Evolutionary conservation across 2,329 filamentous ascomycete genomes (phyloP).

Genomic region (Mycosphaerella sp.): DNA sequence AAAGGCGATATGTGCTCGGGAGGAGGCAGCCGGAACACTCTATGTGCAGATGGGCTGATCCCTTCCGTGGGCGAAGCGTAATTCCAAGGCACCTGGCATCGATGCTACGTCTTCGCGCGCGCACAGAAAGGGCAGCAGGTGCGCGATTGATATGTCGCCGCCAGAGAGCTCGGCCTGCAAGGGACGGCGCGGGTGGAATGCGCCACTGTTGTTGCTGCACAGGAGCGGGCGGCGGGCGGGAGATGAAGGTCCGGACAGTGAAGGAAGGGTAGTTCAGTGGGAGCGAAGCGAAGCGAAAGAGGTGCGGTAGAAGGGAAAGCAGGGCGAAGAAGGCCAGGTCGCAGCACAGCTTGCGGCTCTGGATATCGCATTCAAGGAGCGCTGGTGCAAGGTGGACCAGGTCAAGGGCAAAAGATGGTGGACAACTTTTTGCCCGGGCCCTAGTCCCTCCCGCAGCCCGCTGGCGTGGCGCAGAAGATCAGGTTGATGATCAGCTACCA

Average conservation of each 20-base stretch:
- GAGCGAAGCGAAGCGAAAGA: not conserved
- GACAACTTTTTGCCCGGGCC: too few species aligned
- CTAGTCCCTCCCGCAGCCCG: too few species aligned
- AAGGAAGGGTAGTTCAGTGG: not conserved
- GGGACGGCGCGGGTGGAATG: constrained; percentile 15
- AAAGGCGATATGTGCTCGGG: constrained; percentile 20
- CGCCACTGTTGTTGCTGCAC: constrained; percentile 8
- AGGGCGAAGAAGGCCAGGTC: constrained; percentile 1
- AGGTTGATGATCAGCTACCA: too few species aligned
- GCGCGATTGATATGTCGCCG: constrained; percentile 1
- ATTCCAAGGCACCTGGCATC: constrained; percentile 15
- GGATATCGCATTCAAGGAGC: not conserved
- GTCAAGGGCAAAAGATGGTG: too few species aligned
- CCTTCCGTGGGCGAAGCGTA: constrained; percentile 20
- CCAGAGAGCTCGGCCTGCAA: constrained; percentile 11
- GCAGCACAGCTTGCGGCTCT: constrained; percentile 8
- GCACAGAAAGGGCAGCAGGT: constrained; percentile 1
- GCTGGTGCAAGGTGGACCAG: not conserved
- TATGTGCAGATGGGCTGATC: constrained; percentile 25
- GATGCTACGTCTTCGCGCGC: not conserved
- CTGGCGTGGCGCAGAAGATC: too few species aligned
- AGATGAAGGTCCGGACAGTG: not conserved
- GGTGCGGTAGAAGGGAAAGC: not conserved
- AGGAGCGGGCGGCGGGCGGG: not conserved
- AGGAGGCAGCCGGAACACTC: constrained; percentile 16